Evolutionary conservation across 306 rosid genomes (phyloP).

Genomic region (Glycine latifolia): DNA sequence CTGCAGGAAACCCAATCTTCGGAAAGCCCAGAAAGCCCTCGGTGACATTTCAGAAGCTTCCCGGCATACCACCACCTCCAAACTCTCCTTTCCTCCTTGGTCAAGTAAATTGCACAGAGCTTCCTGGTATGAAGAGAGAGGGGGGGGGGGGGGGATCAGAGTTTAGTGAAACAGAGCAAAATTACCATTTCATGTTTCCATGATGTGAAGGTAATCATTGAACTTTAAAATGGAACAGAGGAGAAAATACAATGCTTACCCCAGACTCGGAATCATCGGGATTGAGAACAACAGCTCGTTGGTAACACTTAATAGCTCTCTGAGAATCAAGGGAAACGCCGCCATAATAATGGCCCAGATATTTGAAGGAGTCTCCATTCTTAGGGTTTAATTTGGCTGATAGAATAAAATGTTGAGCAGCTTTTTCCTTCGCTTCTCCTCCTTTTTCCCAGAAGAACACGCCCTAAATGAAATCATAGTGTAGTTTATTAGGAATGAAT

Average conservation of each 20-base stretch:
- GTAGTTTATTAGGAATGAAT: not conserved
- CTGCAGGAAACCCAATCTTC: slow-evolving; percentile 88
- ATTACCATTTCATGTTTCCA: not conserved
- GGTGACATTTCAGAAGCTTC: slow-evolving; percentile 82
- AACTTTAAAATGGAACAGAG: slow-evolving; percentile 2
- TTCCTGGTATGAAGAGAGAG: slow-evolving; percentile 50
- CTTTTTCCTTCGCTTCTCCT: slow-evolving; percentile 54
- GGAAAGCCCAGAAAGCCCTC: slow-evolving; percentile 91
- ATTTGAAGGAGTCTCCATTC: slow-evolving; percentile 75
- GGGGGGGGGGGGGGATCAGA: no score
- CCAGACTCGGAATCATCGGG: slow-evolving; percentile 77
- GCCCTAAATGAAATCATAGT: slow-evolving; percentile 51
- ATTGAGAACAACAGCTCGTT: slow-evolving; percentile 75
- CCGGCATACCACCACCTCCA: slow-evolving; percentile 74
- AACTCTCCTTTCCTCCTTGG: slow-evolving; percentile 66
- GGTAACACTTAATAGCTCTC: slow-evolving; percentile 86
- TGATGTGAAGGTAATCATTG: not conserved
- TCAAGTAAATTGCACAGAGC: slow-evolving; percentile 81
- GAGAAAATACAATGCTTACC: slow-evolving; percentile 44
- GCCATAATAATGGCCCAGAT: slow-evolving; percentile 71
- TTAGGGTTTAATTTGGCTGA: slow-evolving; percentile 81
- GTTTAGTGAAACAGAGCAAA: not conserved
- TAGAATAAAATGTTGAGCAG: slow-evolving; percentile 70
- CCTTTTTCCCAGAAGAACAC: slow-evolving; percentile 69
- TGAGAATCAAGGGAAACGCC: slow-evolving; percentile 52